These are phyloP conservation scores for Hymenochaete sp. DNA, from an alignment of 1,284 basidiomycete genomes.

Conservation along the genomic window DNA sequence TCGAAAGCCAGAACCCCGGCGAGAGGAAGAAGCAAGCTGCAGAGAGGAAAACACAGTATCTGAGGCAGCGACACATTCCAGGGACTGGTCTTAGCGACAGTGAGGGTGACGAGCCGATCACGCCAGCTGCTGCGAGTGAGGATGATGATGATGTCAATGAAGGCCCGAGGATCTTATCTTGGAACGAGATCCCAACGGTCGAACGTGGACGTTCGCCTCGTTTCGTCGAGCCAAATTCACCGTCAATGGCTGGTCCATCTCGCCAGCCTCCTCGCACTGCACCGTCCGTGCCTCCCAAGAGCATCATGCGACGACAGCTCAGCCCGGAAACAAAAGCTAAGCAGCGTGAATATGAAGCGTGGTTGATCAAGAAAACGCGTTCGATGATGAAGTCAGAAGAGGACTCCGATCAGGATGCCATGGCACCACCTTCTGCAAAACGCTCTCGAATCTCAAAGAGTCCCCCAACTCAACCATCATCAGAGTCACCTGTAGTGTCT, in stretches of 20 bases:
- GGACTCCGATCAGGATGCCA: not conserved
- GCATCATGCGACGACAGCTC: constrained; percentile 11
- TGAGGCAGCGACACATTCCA: not conserved
- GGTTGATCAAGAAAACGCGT: not conserved
- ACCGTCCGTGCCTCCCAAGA: not conserved
- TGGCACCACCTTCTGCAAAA: not conserved
- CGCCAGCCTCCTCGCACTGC: not conserved
- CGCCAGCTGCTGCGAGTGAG: not conserved
- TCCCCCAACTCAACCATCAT: not conserved
- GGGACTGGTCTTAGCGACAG: constrained; percentile 1
- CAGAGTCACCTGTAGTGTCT: not conserved
- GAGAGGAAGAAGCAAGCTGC: not conserved
- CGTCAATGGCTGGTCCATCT: not conserved
- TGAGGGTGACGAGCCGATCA: not conserved
- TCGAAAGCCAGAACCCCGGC: not conserved
- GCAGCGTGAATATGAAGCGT: not conserved
- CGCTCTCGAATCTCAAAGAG: not conserved
- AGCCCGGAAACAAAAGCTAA: constrained; percentile 1
- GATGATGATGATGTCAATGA: constrained; percentile 3
- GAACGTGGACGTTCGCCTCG: not conserved
- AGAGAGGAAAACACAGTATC: constrained; percentile 1
- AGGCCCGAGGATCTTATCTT: constrained; percentile 9
- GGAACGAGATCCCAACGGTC: constrained; percentile 2
- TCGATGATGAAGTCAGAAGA: constrained; percentile 1
- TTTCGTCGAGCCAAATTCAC: not conserved